A percentile compares a stretch with the other conserved stretches of the same genome.
Conservation (phyloP, 257 asterid genomes). For the Solanum neorickii region DNA sequence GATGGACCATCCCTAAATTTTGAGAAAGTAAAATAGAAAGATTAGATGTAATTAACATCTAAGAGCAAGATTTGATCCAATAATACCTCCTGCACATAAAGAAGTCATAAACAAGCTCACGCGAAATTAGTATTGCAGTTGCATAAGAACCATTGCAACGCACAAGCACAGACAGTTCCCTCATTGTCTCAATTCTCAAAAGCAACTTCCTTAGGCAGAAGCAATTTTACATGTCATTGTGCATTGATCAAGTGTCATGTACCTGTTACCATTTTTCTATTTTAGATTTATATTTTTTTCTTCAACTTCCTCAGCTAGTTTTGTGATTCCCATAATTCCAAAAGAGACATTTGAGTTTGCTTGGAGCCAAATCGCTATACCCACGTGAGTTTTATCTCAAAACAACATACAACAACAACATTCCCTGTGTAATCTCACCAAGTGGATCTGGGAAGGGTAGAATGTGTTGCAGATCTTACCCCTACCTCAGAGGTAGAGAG, state of each 20-base stretch:
- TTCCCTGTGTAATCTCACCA: not conserved
- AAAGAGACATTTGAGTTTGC: not conserved
- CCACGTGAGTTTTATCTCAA: not conserved
- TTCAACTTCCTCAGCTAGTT: not conserved
- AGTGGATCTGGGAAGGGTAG: not conserved
- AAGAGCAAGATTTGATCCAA: not conserved
- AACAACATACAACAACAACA: not conserved
- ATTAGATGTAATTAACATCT: not conserved
- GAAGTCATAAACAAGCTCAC: not conserved
- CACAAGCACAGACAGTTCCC: not conserved
- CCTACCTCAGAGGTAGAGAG: not conserved
- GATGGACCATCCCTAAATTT: constrained; percentile 64
- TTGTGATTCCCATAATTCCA: not conserved
- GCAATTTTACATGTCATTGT: not conserved
- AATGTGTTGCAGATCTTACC: not conserved
- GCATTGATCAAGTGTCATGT: not conserved
- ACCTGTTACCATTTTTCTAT: not conserved
- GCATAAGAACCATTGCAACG: not conserved
- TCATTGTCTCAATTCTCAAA: not conserved
- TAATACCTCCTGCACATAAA: not conserved
- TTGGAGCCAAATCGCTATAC: not conserved
- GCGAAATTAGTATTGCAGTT: not conserved
- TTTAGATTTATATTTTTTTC: not conserved
- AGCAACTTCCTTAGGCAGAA: not conserved
- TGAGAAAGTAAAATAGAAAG: not conserved